Evolutionary conservation across 2,329 filamentous ascomycete species (phyloP), one percentile per base, ranked within the genome.

Genomic region (Fusarium chuoi): DNA sequence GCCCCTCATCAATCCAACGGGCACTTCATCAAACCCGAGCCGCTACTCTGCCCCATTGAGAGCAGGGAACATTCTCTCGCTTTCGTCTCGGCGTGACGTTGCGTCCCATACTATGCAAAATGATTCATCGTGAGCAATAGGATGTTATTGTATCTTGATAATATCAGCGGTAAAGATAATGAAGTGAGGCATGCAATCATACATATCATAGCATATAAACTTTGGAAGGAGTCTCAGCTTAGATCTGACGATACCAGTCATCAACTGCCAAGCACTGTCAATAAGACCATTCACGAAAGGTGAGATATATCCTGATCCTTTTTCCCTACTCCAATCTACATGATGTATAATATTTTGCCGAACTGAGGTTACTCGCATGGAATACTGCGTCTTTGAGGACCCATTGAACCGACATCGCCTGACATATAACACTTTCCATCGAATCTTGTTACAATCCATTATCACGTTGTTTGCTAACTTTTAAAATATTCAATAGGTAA

Each of bases 281-380:
- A 24, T 4, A 26, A 20, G 15, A 14, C 18, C 1, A 14, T 26
- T 11, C 10, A 26, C 3, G 0, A 17, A 24, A 11, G 41, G 65
- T 59, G 42, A 15, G n/a, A n/a, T 17, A 10, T 1, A 11, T 8
- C 0, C 5, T 8, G 7, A 1, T n/a, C 7, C 12, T 13, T 10
- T 6, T 24, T 4, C 24, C 24, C 14, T 3, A 9, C 35, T 17
- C 8, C 11, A 26, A 17, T 54, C 22, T 18, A 17, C 7, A 58
- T 70, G 67, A 70, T 70, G 67, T 13, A 70, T 10, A 70, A 39
- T n/a, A 70, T 70, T 70, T 70, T 70, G 67, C 67, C 66, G 67
- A 70, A 44, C 67, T 49, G 67, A 70, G 38, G 33, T 60, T 65
- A 48, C 36, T 65, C 51, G 41, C 65, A 70, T 33, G n/a, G 4